phyloP scores from a whole-genome alignment of 163 green algal species.

The Scenedesmus sp. region DNA sequence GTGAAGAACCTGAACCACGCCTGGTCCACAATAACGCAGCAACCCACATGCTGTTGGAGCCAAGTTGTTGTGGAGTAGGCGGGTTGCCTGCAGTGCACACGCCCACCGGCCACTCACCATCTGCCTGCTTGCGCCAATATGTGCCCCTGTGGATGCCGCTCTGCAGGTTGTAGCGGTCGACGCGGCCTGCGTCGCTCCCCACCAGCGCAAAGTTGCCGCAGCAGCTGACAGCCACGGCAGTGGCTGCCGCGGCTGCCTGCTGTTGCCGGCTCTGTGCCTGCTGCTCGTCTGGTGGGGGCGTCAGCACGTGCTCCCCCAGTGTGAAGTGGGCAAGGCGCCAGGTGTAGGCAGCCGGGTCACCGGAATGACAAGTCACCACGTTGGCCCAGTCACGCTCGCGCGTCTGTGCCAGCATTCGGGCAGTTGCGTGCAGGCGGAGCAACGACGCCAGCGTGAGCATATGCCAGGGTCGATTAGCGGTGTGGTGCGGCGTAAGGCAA shows the following conservation, averaged over 20 bases:
- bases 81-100: no score
- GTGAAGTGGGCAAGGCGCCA: conserved; percentile 88
- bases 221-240: conserved; percentile 78
- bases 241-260: conserved; percentile 63
- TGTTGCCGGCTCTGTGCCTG: not conserved
- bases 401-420: conserved; percentile 44
- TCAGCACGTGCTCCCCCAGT: conserved; percentile 85
- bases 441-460: not conserved
- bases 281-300: conserved; percentile 63
- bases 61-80: no score
- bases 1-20: no score
- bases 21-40: no score
- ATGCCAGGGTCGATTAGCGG: not conserved
- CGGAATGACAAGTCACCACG: conserved; percentile 94
- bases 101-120: not conserved
- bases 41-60: no score
- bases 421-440: not conserved
- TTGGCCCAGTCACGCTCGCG: conserved; percentile 98
- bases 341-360: conserved; percentile 87
- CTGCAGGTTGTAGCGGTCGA: conserved; percentile 98
- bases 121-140: conserved; percentile 64
- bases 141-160: conserved; percentile 90
- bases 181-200: conserved; percentile 77
- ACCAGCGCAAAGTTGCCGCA: conserved; percentile 98
- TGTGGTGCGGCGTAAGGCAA: not conserved